Base-by-base conservation (phyloP, 2,329 filamentous ascomycete genomes). In the Pseudogymnoascus sp. region DNA sequence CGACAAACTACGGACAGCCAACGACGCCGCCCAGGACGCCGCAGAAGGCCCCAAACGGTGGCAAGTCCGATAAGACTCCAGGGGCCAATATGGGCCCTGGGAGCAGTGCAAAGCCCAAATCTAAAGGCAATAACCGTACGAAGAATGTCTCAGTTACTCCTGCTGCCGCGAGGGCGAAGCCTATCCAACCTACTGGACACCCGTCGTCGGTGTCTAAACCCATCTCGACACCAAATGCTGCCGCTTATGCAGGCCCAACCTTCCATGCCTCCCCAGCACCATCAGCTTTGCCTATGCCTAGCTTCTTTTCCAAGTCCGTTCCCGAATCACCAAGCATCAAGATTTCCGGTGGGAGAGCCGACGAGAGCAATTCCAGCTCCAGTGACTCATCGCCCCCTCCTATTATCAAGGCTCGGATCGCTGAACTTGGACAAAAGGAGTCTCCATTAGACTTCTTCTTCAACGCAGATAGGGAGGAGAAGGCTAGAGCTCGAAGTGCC, bases 201-300 rank as follows among this genome's bases (percentile, higher is more conserved):
- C n/a, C 12, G 34, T 37, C 37, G 34, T 37, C 37, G 14, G 12
- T 39, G 34, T 61, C 75, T 42, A 75, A 74, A 42, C 77, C 78
- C 61, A 70, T 73, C 42, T 74, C 74, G 51, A 75, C 72, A 12
- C 81, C 80, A 21, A 61, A 61, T 6, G 59, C 73, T 57, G 80
- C 85, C 65, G 86, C 88, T 54, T 99, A 96, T 76, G 95, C 95
- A 40, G 95, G 93, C 12, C 89, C 93, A 36, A 96, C 92, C 4
- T 99, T 97, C 75, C 93, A 97, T 75, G 90, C 92, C 42, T 97
- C 95, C 7, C 95, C 95, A 18, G 93, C 93, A 1, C 89, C 95
- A 0, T 96, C 92, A 7, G 87, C 91, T 23, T 80, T 99, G 34
- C 95, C 95, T 0, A 89, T 97, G 64, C 95, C 95, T 10, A 96